Evolutionary conservation across 495 filamentous ascomycete species (phyloP).

Genomic region (Annulohypoxylon bovei): DNA sequence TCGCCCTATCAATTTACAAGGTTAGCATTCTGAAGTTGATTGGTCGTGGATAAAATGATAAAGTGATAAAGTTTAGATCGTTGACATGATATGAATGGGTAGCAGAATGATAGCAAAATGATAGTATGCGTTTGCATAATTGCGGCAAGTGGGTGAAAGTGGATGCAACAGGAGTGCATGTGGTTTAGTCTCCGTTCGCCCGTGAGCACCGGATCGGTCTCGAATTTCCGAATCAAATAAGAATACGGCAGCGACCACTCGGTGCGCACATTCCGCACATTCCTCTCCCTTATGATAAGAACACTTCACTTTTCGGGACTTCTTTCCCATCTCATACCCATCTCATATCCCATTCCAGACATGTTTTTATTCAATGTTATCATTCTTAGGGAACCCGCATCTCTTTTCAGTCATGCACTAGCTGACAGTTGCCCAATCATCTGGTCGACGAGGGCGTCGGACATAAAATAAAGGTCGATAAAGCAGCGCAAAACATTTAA

Average conservation of each 20-base stretch:
- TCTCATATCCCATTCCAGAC: conserved; percentile 4
- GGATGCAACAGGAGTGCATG: conserved; percentile 48
- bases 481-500: conserved; percentile 29
- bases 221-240: conserved; percentile 36
- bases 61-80: conserved; percentile 5
- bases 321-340: conserved; percentile 6
- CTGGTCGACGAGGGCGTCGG: conserved; percentile 16
- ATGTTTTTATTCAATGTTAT: conserved; percentile 2
- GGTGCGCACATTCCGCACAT: conserved; percentile 16
- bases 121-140: conserved; percentile 19
- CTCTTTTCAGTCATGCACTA: conserved; percentile 32
- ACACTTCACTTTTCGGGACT: conserved; percentile 23
- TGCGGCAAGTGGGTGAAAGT: conserved; percentile 43
- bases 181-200: conserved; percentile 68
- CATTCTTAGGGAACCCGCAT: neutral
- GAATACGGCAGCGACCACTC: conserved; percentile 30
- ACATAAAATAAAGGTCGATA: conserved; percentile 37
- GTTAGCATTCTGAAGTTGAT: conserved; percentile 46
- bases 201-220: conserved; percentile 48
- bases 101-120: neutral
- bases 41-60: conserved; percentile 27
- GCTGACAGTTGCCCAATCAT: conserved; percentile 17
- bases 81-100: conserved; percentile 30
- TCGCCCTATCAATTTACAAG: conserved; percentile 75
- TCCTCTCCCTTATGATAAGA: conserved; percentile 29